Conservation (phyloP, 2,329 filamentous ascomycete species). For the Neonectria punicea region DNA sequence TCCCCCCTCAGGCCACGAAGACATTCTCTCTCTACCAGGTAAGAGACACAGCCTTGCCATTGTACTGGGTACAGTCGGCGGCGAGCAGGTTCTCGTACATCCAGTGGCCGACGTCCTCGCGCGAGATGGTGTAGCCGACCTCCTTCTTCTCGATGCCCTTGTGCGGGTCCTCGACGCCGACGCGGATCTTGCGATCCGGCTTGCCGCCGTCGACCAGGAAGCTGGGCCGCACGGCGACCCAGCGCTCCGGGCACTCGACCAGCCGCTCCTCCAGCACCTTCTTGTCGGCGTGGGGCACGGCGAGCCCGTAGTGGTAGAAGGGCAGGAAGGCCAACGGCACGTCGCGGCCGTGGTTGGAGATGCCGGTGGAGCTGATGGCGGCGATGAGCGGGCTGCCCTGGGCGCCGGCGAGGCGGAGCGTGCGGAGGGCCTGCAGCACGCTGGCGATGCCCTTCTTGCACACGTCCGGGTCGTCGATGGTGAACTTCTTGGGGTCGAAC, state of each 20-base stretch:
- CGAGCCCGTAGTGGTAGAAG: slow-evolving; percentile 55
- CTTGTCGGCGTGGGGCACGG: slow-evolving; percentile 60
- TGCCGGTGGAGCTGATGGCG: slow-evolving; percentile 55
- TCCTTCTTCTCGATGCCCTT: slow-evolving; percentile 48
- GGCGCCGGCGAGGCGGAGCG: slow-evolving; percentile 35
- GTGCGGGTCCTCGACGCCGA: slow-evolving; percentile 48
- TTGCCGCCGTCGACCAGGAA: slow-evolving; percentile 44
- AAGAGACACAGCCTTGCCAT: slow-evolving; percentile 45
- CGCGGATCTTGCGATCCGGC: slow-evolving; percentile 39
- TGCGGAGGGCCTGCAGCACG: slow-evolving; percentile 48
- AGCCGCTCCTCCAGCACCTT: slow-evolving; percentile 54
- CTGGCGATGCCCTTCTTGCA: slow-evolving; percentile 51
- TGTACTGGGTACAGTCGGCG: slow-evolving; percentile 29
- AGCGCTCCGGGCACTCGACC: slow-evolving; percentile 42
- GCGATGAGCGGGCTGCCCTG: slow-evolving; percentile 49
- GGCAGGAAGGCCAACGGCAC: slow-evolving; percentile 54
- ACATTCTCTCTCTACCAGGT: slow-evolving; percentile 38
- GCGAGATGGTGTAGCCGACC: slow-evolving; percentile 54
- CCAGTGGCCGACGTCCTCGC: slow-evolving; percentile 56
- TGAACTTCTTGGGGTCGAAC: slow-evolving; percentile 40
- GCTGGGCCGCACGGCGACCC: slow-evolving; percentile 50
- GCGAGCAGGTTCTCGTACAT: slow-evolving; percentile 51
- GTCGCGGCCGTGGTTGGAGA: slow-evolving; percentile 42
- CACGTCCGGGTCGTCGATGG: slow-evolving; percentile 52
- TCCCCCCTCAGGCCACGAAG: neutral